Evolutionary conservation across 2,329 filamentous ascomycete genomes (phyloP).

Genomic region (Ophiostoma sp.): DNA sequence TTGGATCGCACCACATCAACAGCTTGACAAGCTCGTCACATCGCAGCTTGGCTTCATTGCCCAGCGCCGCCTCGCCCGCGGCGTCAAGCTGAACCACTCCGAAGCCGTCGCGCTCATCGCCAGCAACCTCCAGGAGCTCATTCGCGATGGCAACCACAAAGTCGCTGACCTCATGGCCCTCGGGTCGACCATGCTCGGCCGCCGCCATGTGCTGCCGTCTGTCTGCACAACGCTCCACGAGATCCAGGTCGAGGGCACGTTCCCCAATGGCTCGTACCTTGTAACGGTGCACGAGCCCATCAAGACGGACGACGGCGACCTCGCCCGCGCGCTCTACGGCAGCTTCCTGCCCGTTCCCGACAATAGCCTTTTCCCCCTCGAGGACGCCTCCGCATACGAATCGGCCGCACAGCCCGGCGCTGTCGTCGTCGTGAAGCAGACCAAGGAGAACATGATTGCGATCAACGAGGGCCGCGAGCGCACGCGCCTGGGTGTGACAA

Average conservation of each 20-base stretch:
- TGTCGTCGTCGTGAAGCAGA: constrained; percentile 59
- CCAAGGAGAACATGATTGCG: constrained; percentile 58
- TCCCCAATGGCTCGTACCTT: constrained; percentile 85
- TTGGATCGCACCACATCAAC: background rate
- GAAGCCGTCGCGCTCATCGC: constrained; percentile 85
- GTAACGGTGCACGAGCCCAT: constrained; percentile 94
- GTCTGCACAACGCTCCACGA: constrained; percentile 77
- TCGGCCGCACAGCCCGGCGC: constrained; percentile 73
- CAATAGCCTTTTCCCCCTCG: constrained; percentile 65
- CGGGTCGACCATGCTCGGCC: constrained; percentile 87
- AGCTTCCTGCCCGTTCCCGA: constrained; percentile 83
- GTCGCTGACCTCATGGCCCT: constrained; percentile 93
- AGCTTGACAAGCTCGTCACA: constrained; percentile 96
- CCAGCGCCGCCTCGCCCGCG: constrained; percentile 82
- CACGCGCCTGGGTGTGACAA: constrained; percentile 74
- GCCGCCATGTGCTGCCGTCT: constrained; percentile 83
- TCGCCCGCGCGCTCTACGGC: constrained; percentile 84
- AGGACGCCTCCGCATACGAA: constrained; percentile 65
- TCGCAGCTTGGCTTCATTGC: constrained; percentile 85
- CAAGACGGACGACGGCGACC: constrained; percentile 78
- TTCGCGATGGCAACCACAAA: constrained; percentile 90
- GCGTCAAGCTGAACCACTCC: constrained; percentile 83
- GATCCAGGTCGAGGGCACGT: constrained; percentile 93
- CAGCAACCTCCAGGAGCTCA: constrained; percentile 89
- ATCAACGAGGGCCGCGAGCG: constrained; percentile 75